Conservation (phyloP, 768 basidiomycete genomes). For the Mycena maculata region DNA sequence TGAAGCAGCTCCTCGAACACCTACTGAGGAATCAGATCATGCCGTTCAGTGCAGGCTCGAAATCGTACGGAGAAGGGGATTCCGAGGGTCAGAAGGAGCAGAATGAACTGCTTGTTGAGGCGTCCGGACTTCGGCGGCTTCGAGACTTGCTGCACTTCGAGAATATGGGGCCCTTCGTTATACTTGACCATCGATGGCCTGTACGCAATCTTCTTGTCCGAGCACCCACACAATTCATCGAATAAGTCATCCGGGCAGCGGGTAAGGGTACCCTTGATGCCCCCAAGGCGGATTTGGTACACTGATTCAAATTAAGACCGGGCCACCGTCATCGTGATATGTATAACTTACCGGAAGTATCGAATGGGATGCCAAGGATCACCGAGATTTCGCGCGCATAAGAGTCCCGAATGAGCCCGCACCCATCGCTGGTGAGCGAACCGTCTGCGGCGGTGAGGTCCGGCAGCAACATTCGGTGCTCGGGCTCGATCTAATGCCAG, state of each 20-base stretch:
- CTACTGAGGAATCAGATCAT: neutral
- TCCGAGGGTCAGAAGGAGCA: constrained; percentile 34
- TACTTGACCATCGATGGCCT: constrained; percentile 38
- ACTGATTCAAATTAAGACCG: constrained; percentile 12
- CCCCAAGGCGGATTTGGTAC: constrained; percentile 35
- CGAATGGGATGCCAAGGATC: constrained; percentile 9
- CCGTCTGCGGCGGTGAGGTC: constrained; percentile 36
- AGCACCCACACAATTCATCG: constrained; percentile 18
- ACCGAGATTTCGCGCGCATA: constrained; percentile 27
- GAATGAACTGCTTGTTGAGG: constrained; percentile 37
- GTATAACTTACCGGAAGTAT: constrained; percentile 28
- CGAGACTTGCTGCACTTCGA: constrained; percentile 35
- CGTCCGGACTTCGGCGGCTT: constrained; percentile 27
- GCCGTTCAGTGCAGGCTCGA: neutral
- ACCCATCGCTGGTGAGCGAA: constrained; percentile 39
- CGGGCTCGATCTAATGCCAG: constrained; percentile 24
- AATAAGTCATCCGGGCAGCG: constrained; percentile 33
- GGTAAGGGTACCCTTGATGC: constrained; percentile 36
- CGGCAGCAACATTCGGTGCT: constrained; percentile 17
- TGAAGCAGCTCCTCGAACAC: constrained; percentile 33
- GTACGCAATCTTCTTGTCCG: constrained; percentile 34
- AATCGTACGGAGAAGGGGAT: constrained; percentile 18
- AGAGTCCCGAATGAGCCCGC: constrained; percentile 38
- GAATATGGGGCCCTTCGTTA: constrained; percentile 24
- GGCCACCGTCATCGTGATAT: neutral